Conservation (phyloP, 1,284 basidiomycete species). For the Leccinum huronense region DNA sequence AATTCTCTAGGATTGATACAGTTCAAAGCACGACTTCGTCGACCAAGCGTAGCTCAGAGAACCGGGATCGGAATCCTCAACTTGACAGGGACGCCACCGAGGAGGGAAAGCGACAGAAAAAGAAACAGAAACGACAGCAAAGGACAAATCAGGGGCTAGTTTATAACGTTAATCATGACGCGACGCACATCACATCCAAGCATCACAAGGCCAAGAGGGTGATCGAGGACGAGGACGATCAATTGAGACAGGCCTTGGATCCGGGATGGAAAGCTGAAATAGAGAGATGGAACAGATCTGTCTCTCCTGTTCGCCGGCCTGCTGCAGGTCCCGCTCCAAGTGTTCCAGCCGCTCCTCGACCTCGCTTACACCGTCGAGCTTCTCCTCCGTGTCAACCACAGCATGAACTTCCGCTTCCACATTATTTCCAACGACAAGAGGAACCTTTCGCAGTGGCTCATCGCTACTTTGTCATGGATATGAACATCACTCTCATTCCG, state of each 20-base stretch:
- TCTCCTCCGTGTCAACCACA: conserved; percentile 10
- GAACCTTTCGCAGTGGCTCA: conserved; percentile 6
- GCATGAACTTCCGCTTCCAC: conserved; percentile 14
- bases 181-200: conserved; percentile 31
- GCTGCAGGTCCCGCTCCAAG: conserved; percentile 1
- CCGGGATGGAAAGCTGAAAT: conserved; percentile 39
- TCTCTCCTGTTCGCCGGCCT: conserved; percentile 20
- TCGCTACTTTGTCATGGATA: conserved; percentile 43
- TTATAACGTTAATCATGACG: conserved; percentile 27
- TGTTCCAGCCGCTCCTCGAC: conserved; percentile 7
- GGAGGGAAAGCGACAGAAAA: conserved; percentile 16
- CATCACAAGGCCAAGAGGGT: conserved; percentile 24
- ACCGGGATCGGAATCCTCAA: conserved; percentile 6
- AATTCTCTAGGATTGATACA: conserved; percentile 24
- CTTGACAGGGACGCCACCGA: conserved; percentile 6
- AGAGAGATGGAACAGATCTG: conserved; percentile 34
- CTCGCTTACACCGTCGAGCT: conserved; percentile 22
- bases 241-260: conserved; percentile 44
- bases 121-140: conserved; percentile 14
- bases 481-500: conserved; percentile 48
- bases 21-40: conserved; percentile 10
- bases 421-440: conserved; percentile 20
- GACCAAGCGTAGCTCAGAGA: conserved; percentile 10
- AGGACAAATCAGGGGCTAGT: conserved; percentile 18
- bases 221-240: conserved; percentile 43